phyloP scores from a whole-genome alignment of 2,329 filamentous ascomycete species.

The Aspergillus sp. region DNA sequence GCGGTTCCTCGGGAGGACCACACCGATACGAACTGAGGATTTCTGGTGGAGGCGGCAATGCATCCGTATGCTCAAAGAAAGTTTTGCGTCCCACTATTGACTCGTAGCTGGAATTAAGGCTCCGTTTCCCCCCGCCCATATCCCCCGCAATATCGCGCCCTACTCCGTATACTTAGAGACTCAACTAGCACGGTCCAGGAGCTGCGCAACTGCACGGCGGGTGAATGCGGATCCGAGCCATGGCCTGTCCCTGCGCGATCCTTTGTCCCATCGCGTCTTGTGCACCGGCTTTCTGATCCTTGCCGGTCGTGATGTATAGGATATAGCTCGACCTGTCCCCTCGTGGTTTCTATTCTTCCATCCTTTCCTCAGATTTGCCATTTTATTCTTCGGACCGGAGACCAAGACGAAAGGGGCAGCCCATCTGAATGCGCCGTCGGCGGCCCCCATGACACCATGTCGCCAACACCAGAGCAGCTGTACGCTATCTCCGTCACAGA shows the following conservation, averaged over 20 bases:
- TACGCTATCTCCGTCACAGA: conserved; percentile 61
- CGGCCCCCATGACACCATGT: conserved; percentile 22
- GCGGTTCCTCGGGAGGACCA: background rate
- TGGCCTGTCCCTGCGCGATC: background rate
- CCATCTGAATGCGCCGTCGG: background rate
- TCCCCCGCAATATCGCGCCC: background rate
- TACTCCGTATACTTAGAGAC: background rate
- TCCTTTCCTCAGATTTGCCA: too few species aligned
- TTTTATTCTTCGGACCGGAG: too few species aligned
- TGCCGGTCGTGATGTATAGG: too few species aligned
- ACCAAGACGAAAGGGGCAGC: background rate
- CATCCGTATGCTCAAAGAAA: background rate
- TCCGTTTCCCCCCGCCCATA: background rate
- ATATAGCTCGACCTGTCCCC: too few species aligned
- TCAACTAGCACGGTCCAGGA: too few species aligned
- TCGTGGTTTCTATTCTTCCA: background rate
- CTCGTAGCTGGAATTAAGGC: background rate
- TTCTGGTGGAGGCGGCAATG: background rate
- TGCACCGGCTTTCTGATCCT: too few species aligned
- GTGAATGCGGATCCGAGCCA: background rate
- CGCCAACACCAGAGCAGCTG: conserved; percentile 39
- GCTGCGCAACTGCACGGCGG: too few species aligned
- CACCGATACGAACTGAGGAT: background rate
- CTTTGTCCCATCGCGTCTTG: background rate
- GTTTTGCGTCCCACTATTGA: background rate